Evolutionary conservation across 2,329 filamentous ascomycete genomes (phyloP).

Genomic region (Alternaria sp.): DNA sequence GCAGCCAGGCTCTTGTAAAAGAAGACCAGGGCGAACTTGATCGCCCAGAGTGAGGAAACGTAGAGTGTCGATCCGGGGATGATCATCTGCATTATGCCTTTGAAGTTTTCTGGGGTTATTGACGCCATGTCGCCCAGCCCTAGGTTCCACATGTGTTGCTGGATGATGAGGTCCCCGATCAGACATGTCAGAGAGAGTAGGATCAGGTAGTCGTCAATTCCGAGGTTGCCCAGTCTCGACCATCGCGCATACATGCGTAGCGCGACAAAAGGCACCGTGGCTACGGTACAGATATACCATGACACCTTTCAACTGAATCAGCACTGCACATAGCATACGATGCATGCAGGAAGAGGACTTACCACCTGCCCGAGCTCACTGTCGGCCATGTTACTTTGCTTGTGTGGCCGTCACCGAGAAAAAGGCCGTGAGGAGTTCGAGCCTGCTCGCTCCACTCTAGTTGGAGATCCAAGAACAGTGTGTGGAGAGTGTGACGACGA

Average conservation of each 20-base stretch:
- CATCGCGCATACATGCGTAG: conserved; percentile 38
- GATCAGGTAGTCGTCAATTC: conserved; percentile 42
- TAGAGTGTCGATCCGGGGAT: conserved; percentile 52
- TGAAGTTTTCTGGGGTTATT: conserved; percentile 17
- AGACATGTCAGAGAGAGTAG: conserved; percentile 39
- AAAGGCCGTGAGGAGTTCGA: conserved; percentile 6
- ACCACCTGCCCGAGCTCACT: conserved; percentile 31
- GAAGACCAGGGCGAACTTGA: conserved; percentile 51
- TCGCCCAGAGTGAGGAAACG: conserved; percentile 50
- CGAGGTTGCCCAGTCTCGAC: conserved; percentile 33
- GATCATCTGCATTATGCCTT: conserved; percentile 45
- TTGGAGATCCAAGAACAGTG: not conserved
- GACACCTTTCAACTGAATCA: conserved; percentile 32
- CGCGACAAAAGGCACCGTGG: conserved; percentile 34
- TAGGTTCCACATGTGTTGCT: conserved; percentile 45
- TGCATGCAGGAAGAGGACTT: conserved; percentile 6
- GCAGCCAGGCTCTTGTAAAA: conserved; percentile 52
- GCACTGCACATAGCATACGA: not conserved
- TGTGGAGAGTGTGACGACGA: not conserved
- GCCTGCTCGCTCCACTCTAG: not conserved
- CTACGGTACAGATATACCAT: conserved; percentile 44
- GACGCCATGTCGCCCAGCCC: conserved; percentile 31
- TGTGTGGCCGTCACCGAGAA: conserved; percentile 1
- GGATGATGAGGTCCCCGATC: conserved; percentile 24
- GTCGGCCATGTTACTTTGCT: conserved; percentile 10